phyloP scores from a whole-genome alignment of 805 yeast species.

The Candida suzukii region DNA sequence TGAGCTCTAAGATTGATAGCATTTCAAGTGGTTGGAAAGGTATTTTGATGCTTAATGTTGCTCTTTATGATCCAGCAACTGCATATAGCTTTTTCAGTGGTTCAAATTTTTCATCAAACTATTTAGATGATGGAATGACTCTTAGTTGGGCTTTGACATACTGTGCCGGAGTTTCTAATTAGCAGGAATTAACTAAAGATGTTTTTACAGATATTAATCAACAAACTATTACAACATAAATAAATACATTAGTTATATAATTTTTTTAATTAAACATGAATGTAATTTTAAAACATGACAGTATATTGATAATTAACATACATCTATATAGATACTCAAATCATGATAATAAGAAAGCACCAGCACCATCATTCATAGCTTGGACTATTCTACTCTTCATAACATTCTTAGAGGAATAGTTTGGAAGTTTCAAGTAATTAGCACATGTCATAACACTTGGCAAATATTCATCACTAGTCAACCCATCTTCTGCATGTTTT shows the following conservation, averaged over 20 bases:
- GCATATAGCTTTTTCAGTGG: slow-evolving; percentile 60
- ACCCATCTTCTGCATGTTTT: slow-evolving; percentile 68
- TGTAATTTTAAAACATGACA: too few species aligned
- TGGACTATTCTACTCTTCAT: slow-evolving; percentile 52
- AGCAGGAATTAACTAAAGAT: not conserved
- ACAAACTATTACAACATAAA: too few species aligned
- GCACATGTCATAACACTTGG: slow-evolving; percentile 99
- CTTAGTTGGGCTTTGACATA: slow-evolving; percentile 81
- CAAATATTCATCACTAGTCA: slow-evolving; percentile 66
- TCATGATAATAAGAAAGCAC: slow-evolving; percentile 74
- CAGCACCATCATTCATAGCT: slow-evolving; percentile 85
- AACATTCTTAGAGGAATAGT: slow-evolving; percentile 57
- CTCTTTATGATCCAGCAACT: slow-evolving; percentile 59
- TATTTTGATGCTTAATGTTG: slow-evolving; percentile 64
- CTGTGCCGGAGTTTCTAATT: slow-evolving; percentile 40
- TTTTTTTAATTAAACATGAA: too few species aligned
- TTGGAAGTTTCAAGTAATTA: slow-evolving; percentile 84
- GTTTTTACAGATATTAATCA: not conserved
- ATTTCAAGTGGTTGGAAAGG: slow-evolving; percentile 77
- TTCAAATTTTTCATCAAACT: slow-evolving; percentile 41
- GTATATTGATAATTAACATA: too few species aligned
- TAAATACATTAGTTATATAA: not conserved
- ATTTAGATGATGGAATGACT: slow-evolving; percentile 82
- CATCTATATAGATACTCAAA: not conserved
- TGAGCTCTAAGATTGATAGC: slow-evolving; percentile 36